Evolutionary conservation across 106 monocot species (phyloP).

Genomic region (Ottelia alismoides): DNA sequence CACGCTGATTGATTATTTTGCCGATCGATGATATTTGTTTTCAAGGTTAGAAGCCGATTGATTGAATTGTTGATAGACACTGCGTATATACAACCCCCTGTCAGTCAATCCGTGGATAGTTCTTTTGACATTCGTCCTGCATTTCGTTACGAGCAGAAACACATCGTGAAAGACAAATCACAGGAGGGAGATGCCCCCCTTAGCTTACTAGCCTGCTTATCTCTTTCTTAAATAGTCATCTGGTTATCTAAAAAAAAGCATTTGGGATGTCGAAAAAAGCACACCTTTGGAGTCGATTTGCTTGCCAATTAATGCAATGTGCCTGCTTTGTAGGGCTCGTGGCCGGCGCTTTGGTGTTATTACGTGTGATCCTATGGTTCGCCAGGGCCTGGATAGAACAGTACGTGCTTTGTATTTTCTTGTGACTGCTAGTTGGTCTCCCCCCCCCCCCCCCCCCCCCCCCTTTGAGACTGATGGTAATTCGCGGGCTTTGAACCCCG

Average conservation of each 20-base stretch:
- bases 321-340: conserved; percentile 27
- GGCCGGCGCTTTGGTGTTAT: conserved; percentile 74
- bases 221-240: neutral
- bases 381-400: conserved; percentile 78
- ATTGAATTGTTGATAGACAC: conserved; percentile 73
- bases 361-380: conserved; percentile 73
- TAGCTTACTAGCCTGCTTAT: neutral
- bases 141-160: conserved; percentile 44
- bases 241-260: too few species aligned
- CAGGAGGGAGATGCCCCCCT: conserved; percentile 11
- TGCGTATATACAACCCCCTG: conserved; percentile 75
- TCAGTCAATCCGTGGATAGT: conserved; percentile 55
- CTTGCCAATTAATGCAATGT: too few species aligned
- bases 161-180: conserved; percentile 32
- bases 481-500: too few species aligned
- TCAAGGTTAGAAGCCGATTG: conserved; percentile 77
- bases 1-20: neutral
- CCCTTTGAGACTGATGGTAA: too few species aligned
- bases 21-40: neutral
- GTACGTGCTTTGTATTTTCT: too few species aligned
- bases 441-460: too few species aligned
- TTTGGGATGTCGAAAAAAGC: too few species aligned
- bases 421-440: too few species aligned
- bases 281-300: too few species aligned
- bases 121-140: conserved; percentile 87